Percentiles rank a stretch among this genome's conserved stretches.
phyloP scores from a whole-genome alignment of 78 protist genomes.

The Dictyostelium brefeldianum region DNA sequence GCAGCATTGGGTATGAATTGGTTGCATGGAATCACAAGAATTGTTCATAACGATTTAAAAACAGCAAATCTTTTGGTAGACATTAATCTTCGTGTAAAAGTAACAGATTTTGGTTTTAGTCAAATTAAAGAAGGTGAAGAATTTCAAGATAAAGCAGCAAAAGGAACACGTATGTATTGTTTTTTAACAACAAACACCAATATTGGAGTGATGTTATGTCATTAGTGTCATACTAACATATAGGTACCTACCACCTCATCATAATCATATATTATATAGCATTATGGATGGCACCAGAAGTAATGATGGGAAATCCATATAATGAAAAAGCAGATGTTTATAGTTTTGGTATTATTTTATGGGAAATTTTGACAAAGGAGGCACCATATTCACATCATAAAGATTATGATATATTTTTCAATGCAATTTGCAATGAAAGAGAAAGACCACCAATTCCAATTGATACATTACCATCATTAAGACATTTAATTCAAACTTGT shows the following conservation, averaged over 20 bases:
- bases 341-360: constrained; percentile 83
- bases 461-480: constrained; percentile 64
- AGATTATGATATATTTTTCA: constrained; percentile 76
- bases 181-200: background rate
- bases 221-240: background rate
- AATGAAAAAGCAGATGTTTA: constrained; percentile 85
- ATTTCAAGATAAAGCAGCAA: constrained; percentile 79
- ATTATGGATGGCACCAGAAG: constrained; percentile 88
- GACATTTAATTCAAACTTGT: constrained; percentile 72
- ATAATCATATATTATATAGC: constrained; percentile 23
- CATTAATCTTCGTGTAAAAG: constrained; percentile 65
- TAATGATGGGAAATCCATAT: constrained; percentile 85
- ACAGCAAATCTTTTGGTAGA: constrained; percentile 82
- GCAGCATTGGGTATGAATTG: constrained; percentile 90
- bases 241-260: too few species aligned
- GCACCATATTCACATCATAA: constrained; percentile 80
- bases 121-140: constrained; percentile 80
- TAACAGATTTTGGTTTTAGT: constrained; percentile 85
- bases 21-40: constrained; percentile 84
- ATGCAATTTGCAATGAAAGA: constrained; percentile 74
- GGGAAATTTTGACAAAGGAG: constrained; percentile 82
- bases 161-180: constrained; percentile 73
- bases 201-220: background rate
- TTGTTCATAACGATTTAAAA: constrained; percentile 82
- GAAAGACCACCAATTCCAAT: constrained; percentile 81